Evolutionary conservation across 139 green algal species (phyloP), one percentile per base, ranked within the genome.

Genomic region (Tetradesmus lagerheimii): DNA sequence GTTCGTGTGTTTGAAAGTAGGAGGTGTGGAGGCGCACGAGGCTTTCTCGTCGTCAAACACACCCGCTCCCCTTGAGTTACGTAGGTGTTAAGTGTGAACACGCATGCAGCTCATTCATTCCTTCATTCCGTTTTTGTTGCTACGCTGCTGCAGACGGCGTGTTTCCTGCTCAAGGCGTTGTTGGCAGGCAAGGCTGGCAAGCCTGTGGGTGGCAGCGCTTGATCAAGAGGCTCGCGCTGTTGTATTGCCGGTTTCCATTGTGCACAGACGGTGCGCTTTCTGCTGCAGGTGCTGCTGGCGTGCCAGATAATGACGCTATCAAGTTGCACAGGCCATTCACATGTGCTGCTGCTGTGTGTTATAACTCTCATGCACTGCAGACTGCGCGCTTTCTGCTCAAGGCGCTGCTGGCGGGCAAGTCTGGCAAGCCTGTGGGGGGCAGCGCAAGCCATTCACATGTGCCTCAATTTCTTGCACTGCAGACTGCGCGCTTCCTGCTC

Each of bases 381-480:
- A n/a, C 93, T 8, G 96, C 94, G 2, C 92, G 96, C 11, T 98
- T 94, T 91, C 89, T 98, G 85, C 41, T 98, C 37, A 98, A 98
- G 93, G 82, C 89, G 0, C 71, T 97, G 82, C 64, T 93, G 43
- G 91, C 90, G 14, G 92, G 85, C 27, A 80, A 91, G 71, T 16
- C 71, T 31, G 92, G 93, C 53, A 90, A 91, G 82, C 41, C 34
- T 53, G 16, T 4, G 34, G n/a, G n/a, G n/a, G n/a, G n/a, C n/a
- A n/a, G n/a, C n/a, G n/a, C n/a, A n/a, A n/a, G n/a, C n/a, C n/a
- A n/a, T n/a, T n/a, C n/a, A n/a, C n/a, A n/a, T n/a, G n/a, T n/a
- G n/a, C n/a, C n/a, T n/a, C n/a, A n/a, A n/a, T n/a, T n/a, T n/a
- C n/a, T 20, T 96, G 85, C 11, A 29, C 29, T 31, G 38, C 96